Conservation (phyloP, 176 grass and related monocot genomes). For the Echinochloa phyllopogon region DNA sequence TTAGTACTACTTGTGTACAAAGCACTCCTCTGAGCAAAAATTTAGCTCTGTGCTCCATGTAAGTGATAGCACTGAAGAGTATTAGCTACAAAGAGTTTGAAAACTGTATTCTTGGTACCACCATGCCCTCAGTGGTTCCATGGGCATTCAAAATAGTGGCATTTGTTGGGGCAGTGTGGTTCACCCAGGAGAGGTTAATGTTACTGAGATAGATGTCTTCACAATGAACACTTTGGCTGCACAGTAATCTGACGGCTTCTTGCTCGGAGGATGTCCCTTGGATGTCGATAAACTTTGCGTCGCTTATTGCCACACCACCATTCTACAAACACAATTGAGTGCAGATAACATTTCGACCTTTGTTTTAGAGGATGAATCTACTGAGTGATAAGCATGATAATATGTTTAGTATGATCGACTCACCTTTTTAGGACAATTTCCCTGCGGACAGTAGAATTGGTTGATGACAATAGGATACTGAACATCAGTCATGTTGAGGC, state of each 20-base stretch:
- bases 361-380: not conserved
- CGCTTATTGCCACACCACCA: slow-evolving; percentile 54
- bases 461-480: slow-evolving; percentile 61
- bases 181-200: slow-evolving; percentile 40
- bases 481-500: slow-evolving; percentile 54
- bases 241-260: slow-evolving; percentile 46
- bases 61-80: not conserved
- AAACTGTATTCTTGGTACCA: slow-evolving; percentile 54
- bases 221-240: slow-evolving; percentile 58
- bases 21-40: not conserved
- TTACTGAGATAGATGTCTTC: slow-evolving; percentile 47
- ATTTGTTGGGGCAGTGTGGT: slow-evolving; percentile 1
- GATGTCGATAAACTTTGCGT: slow-evolving; percentile 54
- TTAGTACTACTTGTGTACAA: slow-evolving; percentile 1
- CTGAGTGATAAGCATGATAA: not conserved
- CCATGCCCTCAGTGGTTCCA: slow-evolving; percentile 36
- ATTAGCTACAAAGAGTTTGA: not conserved
- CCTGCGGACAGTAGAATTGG: slow-evolving; percentile 57
- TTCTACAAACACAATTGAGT: slow-evolving; percentile 41
- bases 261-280: slow-evolving; percentile 45
- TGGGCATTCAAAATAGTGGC: slow-evolving; percentile 49
- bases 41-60: not conserved
- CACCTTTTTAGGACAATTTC: slow-evolving; percentile 44
- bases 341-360: slow-evolving; percentile 14
- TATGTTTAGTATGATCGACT: not conserved